Percentiles rank a stretch among this genome's conserved stretches.
phyloP scores from a whole-genome alignment of 2,329 filamentous ascomycete genomes.

The Hymenoscyphus fructigenus region DNA sequence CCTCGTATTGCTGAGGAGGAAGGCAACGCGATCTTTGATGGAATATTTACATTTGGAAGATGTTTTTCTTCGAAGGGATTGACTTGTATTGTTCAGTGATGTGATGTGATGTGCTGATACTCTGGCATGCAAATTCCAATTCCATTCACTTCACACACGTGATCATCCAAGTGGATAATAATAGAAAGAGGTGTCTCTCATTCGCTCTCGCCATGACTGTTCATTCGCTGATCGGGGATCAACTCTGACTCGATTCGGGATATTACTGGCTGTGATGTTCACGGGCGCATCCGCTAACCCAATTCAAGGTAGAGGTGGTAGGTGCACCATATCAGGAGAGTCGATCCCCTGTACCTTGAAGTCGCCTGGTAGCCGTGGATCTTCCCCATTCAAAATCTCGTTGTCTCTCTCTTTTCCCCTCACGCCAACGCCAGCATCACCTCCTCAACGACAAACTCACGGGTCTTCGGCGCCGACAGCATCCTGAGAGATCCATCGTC shows the following conservation, averaged over 20 bases:
- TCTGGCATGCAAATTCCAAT: not conserved
- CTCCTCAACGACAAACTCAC: not conserved
- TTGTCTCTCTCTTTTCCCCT: not conserved
- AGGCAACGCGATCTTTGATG: not conserved
- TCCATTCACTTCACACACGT: not conserved
- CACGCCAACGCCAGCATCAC: not conserved
- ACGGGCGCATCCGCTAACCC: not conserved
- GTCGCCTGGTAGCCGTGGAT: not conserved
- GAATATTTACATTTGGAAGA: not conserved
- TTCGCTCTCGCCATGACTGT: not conserved
- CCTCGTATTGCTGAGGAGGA: not conserved
- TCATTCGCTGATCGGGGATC: not conserved
- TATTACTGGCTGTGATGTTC: not conserved
- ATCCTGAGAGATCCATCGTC: not conserved
- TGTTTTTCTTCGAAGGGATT: not conserved
- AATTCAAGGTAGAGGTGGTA: too few relatives aligned
- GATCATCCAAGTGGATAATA: not conserved
- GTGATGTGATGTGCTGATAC: not conserved
- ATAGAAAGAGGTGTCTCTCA: not conserved
- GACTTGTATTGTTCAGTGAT: not conserved
- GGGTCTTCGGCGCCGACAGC: not conserved
- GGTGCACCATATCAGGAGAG: too few relatives aligned
- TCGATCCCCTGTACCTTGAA: not conserved
- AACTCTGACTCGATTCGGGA: not conserved
- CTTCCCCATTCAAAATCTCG: not conserved